A percentile compares a stretch with the other conserved stretches of the same genome.
Conservation (phyloP, 2,329 filamentous ascomycete species). For the Penicillium oxalicum region DNA sequence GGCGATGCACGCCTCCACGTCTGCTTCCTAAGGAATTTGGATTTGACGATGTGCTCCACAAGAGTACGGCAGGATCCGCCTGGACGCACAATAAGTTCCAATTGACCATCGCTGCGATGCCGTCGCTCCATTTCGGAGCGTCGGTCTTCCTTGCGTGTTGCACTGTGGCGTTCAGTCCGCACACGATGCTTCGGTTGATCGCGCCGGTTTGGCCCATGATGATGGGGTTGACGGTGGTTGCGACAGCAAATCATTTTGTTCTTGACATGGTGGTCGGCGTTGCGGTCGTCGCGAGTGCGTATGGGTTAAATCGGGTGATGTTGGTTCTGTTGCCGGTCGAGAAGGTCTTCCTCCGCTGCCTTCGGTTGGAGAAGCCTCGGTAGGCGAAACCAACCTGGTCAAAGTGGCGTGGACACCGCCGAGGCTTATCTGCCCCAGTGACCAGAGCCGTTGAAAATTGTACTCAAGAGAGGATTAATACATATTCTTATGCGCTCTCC, state of each 20-base stretch:
- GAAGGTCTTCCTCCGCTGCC: constrained; percentile 13
- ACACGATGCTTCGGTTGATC: constrained; percentile 31
- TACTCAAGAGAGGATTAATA: too few species aligned
- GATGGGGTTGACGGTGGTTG: constrained; percentile 54
- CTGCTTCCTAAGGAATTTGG: constrained; percentile 42
- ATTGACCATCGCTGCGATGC: constrained; percentile 47
- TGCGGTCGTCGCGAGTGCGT: constrained; percentile 20
- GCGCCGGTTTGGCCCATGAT: constrained; percentile 41
- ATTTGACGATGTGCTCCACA: constrained; percentile 44
- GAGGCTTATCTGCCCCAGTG: too few species aligned
- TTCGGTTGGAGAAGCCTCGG: constrained; percentile 22
- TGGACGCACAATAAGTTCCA: constrained; percentile 46
- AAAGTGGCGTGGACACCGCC: too few species aligned
- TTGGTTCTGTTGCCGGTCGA: constrained; percentile 21
- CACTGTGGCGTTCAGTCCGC: constrained; percentile 38
- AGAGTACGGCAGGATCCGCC: constrained; percentile 16
- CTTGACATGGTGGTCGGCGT: constrained; percentile 62
- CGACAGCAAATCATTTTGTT: constrained; percentile 63
- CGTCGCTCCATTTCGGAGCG: constrained; percentile 44
- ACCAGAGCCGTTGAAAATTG: too few species aligned
- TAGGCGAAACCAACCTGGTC: not conserved
- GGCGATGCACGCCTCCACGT: constrained; percentile 46
- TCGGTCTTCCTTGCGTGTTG: constrained; percentile 26
- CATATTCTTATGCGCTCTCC: too few species aligned
- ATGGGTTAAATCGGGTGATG: constrained; percentile 18